Base-by-base conservation (phyloP, 306 rosid species). In the Gastrolobium villosum region DNA sequence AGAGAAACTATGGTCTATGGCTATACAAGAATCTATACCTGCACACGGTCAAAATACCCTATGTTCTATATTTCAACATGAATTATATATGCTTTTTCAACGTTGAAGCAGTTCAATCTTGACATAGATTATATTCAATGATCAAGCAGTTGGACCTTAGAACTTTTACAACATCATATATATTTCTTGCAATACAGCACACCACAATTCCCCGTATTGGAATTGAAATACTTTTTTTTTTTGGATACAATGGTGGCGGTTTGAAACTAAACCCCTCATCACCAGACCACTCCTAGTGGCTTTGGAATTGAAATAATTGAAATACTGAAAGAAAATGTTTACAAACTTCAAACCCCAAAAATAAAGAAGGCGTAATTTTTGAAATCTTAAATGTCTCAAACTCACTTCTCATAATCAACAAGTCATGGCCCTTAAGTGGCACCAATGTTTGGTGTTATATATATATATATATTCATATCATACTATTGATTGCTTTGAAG, bases 31-130 rank as follows among this genome's bases (percentile, higher is more conserved):
- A 62, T 39, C 34, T 74, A 57, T 6, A 61, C 9, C 15, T 61
- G 11, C 30, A 64, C 1, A 50, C 60, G 3, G 43, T 15, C 34
- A 8, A 35, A 30, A 57, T 55, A 30, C 10, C 63, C 13, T 3
- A 35, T 34, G 26, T 14, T 40, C 41, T 50, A 50, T 26, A 11
- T 14, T 37, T 52, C 55, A 26, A 50, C 70, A 57, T 10, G 35
- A 15, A 57, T 30, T 28, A 7, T 26, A 7, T 26, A 13, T 26
- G 7, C 61, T 14, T 30, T 48, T 69, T 70, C 43, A 69, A 13
- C 59, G 72, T 61, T 57, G 36, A 36, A 53, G 70, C 31, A 48
- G 67, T 44, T 20, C n/a, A 63, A 10, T 72, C 26, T 72, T 36
- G 48, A 63, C 63, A 43, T 1, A 36, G 14, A 63, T 20, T 28